Percentiles rank a stretch among this genome's conserved stretches.
Conservation (phyloP, 1,284 basidiomycete genomes). For the Ceratobasidium sp. region DNA sequence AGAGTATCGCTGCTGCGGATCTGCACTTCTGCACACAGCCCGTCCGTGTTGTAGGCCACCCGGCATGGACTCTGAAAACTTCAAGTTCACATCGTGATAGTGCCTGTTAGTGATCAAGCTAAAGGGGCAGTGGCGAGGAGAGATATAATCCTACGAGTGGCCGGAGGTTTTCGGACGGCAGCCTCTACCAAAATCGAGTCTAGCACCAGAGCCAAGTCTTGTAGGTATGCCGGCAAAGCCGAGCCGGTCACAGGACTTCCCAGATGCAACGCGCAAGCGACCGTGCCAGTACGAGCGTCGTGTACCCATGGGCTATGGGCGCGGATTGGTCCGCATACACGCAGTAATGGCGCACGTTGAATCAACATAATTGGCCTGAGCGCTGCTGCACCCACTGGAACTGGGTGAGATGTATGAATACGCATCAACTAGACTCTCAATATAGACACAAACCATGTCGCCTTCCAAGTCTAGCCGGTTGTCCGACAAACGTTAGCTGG, state of each 20-base stretch:
- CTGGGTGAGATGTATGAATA: no score
- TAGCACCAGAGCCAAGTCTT: not conserved
- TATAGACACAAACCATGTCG: not conserved
- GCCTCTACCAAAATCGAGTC: not conserved
- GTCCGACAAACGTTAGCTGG: no score
- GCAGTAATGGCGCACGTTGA: not conserved
- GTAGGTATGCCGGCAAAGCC: not conserved
- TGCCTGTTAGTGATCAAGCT: not conserved
- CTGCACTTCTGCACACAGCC: slow-evolving; percentile 2
- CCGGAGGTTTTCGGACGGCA: no score
- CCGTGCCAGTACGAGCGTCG: not conserved
- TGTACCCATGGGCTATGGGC: not conserved
- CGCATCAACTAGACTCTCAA: no score
- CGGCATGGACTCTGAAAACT: not conserved
- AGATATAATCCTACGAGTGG: no score
- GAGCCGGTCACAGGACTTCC: not conserved
- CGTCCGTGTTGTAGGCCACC: not conserved
- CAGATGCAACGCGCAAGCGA: not conserved
- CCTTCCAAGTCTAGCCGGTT: no score
- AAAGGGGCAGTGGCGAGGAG: no score
- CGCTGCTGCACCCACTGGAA: no score
- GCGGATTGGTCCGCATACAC: not conserved
- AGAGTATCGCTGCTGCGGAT: slow-evolving; percentile 25
- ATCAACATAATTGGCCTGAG: not conserved
- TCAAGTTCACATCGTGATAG: not conserved